These are phyloP conservation scores for Hypoxylon rickii DNA, from an alignment of 495 filamentous ascomycete genomes.

Conservation along the genomic window DNA sequence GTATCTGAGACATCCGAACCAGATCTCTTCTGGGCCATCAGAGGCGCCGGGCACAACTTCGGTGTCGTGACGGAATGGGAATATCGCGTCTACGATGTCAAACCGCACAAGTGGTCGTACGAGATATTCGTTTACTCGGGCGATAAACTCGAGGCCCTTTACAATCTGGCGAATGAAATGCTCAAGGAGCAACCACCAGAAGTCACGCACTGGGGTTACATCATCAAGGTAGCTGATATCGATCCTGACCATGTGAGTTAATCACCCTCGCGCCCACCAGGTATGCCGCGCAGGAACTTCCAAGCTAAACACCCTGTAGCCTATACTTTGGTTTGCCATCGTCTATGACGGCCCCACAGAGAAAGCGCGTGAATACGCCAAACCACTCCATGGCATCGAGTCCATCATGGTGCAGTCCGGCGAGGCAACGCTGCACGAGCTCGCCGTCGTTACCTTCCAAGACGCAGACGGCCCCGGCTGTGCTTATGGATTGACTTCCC, in stretches of 20 bases:
- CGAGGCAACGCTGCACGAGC: background rate
- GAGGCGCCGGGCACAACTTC: slow-evolving; percentile 61
- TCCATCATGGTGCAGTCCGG: background rate
- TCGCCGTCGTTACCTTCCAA: slow-evolving; percentile 2
- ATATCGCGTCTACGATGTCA: slow-evolving; percentile 15
- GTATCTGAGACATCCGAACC: slow-evolving; percentile 40
- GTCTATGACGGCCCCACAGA: slow-evolving; percentile 3
- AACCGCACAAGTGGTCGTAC: slow-evolving; percentile 17
- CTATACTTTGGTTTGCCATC: slow-evolving; percentile 3
- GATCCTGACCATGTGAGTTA: slow-evolving; percentile 12
- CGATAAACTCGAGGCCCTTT: slow-evolving; percentile 29
- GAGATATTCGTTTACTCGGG: slow-evolving; percentile 24
- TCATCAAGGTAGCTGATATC: slow-evolving; percentile 8
- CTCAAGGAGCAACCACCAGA: slow-evolving; percentile 8
- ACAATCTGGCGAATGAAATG: slow-evolving; percentile 5
- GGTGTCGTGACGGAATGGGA: slow-evolving; percentile 48
- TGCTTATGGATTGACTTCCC: slow-evolving; percentile 8
- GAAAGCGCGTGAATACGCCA: background rate
- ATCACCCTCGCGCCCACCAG: too few species aligned
- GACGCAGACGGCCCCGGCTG: background rate
- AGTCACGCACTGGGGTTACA: slow-evolving; percentile 16
- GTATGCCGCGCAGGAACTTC: background rate
- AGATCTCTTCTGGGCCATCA: slow-evolving; percentile 56
- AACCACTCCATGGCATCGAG: slow-evolving; percentile 14
- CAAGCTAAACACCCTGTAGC: background rate